phyloP scores from a whole-genome alignment of 2,329 filamentous ascomycete genomes.

The Penicillium italicum region DNA sequence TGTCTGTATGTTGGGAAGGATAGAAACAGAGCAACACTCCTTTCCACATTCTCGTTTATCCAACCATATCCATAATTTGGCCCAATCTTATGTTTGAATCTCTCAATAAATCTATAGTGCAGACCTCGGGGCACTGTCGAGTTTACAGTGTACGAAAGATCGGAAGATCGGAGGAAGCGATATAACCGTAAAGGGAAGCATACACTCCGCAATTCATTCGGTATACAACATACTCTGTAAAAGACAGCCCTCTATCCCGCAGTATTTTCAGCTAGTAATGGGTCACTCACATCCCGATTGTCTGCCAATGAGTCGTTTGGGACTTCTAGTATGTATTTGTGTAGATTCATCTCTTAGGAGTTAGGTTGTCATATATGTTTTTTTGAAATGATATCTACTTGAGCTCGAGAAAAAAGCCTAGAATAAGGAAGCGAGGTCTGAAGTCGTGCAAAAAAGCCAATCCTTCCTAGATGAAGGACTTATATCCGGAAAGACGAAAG shows the following conservation, averaged over 20 bases:
- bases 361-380: neutral
- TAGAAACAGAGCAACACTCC: neutral
- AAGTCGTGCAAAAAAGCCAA: neutral
- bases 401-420: no score
- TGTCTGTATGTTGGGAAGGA: neutral
- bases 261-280: neutral
- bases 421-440: neutral
- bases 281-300: neutral
- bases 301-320: neutral
- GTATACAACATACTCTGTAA: neutral
- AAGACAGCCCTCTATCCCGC: neutral
- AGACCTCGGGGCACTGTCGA: neutral
- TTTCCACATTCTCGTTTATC: neutral
- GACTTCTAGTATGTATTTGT: neutral
- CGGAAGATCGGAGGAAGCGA: neutral
- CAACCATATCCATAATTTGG: neutral
- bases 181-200: neutral
- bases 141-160: neutral
- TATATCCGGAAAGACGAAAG: neutral
- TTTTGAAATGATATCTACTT: no score
- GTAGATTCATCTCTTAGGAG: neutral
- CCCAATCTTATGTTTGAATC: neutral
- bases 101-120: neutral
- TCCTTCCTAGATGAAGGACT: no score
- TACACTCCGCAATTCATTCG: neutral